Percentiles rank a stretch among this genome's conserved stretches.
These are phyloP conservation scores for Solanum aculeatissimum DNA, from an alignment of 305 asterid genomes.

Conservation along the genomic window DNA sequence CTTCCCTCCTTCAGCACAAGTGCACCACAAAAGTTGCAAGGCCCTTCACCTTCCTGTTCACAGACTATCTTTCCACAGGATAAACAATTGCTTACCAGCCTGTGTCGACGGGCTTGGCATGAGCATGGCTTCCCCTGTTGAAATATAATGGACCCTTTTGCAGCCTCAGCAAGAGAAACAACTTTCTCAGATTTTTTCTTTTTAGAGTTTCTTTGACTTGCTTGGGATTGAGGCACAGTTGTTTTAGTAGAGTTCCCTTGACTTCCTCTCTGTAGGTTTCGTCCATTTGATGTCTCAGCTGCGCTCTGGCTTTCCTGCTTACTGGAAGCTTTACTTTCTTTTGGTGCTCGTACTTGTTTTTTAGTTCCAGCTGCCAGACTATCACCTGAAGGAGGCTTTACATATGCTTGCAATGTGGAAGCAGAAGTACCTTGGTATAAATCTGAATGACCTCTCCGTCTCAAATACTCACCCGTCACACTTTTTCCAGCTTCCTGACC, in stretches of 20 bases:
- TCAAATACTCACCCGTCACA: constrained; percentile 65
- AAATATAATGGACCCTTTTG: constrained; percentile 80
- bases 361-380: constrained; percentile 22
- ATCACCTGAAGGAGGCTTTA: constrained; percentile 62
- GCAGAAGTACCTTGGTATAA: constrained; percentile 25
- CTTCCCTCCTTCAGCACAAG: constrained; percentile 90
- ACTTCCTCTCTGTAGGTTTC: constrained; percentile 14
- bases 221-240: not conserved
- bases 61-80: constrained; percentile 97
- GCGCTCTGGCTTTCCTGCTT: constrained; percentile 25
- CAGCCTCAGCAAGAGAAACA: constrained; percentile 86
- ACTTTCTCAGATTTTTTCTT: constrained; percentile 87
- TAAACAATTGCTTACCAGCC: constrained; percentile 76
- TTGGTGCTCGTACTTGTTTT: constrained; percentile 48
- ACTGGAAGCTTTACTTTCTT: constrained; percentile 29
- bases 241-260: constrained; percentile 11
- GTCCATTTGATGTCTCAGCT: constrained; percentile 25
- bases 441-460: constrained; percentile 61
- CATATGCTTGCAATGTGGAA: constrained; percentile 59
- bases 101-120: constrained; percentile 91
- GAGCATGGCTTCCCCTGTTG: constrained; percentile 93
- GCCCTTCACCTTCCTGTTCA: constrained; percentile 98
- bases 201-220: constrained; percentile 35
- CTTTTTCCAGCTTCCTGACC: constrained; percentile 75
- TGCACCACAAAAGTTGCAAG: constrained; percentile 86